Base-by-base conservation (phyloP, 805 yeast species). In the Yarrowia yakushimensis region DNA sequence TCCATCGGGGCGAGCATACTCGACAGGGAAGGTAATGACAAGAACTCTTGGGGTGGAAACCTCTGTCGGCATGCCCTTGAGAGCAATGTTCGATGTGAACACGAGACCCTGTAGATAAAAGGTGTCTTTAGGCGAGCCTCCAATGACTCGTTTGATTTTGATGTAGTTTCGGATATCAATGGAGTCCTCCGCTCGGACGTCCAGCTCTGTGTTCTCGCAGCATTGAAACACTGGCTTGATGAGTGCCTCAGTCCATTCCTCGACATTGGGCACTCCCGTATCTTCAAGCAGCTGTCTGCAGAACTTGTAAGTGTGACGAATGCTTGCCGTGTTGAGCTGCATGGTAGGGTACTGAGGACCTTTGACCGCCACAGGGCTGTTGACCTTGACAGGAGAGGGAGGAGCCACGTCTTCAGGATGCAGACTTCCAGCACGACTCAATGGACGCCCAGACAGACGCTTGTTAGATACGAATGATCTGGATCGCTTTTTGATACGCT, bases 101-200 rank as follows among this genome's bases (percentile, higher is more conserved):
- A 90, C 87, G 4, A 90, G 74, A 0, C 99, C 99, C 69, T 87
- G 85, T 3, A 93, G 72, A 30, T 82, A 80, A 27, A 76, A 75
- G 0, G 93, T 83, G 43, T 87, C 85, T 5, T 77, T 75, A 1
- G 86, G 81, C 1, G 71, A 64, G 0, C 96, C 94, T 1, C 99
- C 98, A 0, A 86, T 79, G 9, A 93, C 83, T 64, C 90, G 80
- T 70, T 94, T 96, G 46, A 94, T 79, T 70, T 96, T 94, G 43
- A 94, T 83, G 72, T 89, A 93, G 67, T 87, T 92, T n/a, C 93
- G 81, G 54, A 92, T 85, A 71, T 94, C 97, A 64, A 91, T 79
- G 3, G 86, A 85, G 65, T 87, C 93, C 4, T 90, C 87, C 28
- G 82, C 79, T 36, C 78, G 77, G 2, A 84, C 77, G 66, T 84